These are phyloP conservation scores for Acacia confusa DNA, from an alignment of 306 rosid genomes.

Conservation along the genomic window DNA sequence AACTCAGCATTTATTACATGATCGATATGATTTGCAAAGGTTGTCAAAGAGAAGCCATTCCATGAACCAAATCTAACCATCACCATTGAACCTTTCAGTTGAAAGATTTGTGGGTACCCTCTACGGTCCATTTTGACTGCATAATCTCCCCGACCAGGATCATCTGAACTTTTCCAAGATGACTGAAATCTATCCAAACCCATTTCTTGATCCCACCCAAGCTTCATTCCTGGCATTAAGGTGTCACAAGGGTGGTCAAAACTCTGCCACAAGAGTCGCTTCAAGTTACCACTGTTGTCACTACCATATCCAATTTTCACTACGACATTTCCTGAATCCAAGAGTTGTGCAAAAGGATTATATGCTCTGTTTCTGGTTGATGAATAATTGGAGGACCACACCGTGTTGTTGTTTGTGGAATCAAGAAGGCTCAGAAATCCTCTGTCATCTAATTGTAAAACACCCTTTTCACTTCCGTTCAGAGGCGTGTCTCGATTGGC, in stretches of 20 bases:
- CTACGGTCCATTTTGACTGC: neutral
- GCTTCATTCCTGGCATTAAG: constrained; percentile 31
- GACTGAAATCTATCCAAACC: constrained; percentile 13
- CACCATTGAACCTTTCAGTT: neutral
- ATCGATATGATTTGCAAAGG: neutral
- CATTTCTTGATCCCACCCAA: constrained; percentile 25
- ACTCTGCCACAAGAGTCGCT: constrained; percentile 33
- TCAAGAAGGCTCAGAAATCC: constrained; percentile 32
- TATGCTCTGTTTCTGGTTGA: neutral
- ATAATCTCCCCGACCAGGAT: constrained; percentile 23
- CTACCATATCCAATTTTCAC: constrained; percentile 15
- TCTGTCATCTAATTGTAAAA: constrained; percentile 9
- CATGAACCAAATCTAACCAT: constrained; percentile 7
- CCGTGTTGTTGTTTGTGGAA: neutral
- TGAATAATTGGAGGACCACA: constrained; percentile 34
- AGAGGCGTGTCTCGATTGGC: constrained; percentile 28
- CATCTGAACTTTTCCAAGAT: constrained; percentile 35
- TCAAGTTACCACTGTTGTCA: neutral
- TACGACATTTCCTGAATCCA: constrained; percentile 31
- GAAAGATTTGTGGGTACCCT: constrained; percentile 18
- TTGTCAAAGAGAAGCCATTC: constrained; percentile 29
- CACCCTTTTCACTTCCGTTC: neutral
- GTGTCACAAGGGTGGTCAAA: constrained; percentile 35
- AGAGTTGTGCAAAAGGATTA: constrained; percentile 25
- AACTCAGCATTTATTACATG: neutral